These are phyloP conservation scores for Mucor indicus DNA, from an alignment of 371 early-diverging fungal genomes.

Conservation along the genomic window DNA sequence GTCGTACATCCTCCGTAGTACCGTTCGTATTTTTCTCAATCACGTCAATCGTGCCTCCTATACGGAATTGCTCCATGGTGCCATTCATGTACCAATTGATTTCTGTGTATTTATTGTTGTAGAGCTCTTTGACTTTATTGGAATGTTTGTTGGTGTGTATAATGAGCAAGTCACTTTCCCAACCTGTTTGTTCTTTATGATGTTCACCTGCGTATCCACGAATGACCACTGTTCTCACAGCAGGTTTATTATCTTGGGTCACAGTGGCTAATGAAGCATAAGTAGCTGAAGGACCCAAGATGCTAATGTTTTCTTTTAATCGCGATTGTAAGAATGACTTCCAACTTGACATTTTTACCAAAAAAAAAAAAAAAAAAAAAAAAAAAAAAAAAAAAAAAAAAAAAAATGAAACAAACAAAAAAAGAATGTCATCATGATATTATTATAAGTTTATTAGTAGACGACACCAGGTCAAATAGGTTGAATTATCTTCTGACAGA, in stretches of 20 bases:
- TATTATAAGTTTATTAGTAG: no score
- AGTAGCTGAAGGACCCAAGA: constrained; percentile 25
- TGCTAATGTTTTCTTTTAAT: constrained; percentile 35
- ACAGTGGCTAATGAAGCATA: constrained; percentile 44
- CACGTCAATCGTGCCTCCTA: constrained; percentile 18
- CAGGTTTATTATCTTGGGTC: constrained; percentile 31
- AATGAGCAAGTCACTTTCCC: constrained; percentile 38
- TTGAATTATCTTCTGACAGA: no score
- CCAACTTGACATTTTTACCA: neutral
- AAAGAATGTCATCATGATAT: no score
- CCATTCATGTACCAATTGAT: constrained; percentile 42
- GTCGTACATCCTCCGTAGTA: neutral
- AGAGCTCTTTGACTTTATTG: constrained; percentile 34
- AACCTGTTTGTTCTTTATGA: constrained; percentile 32
- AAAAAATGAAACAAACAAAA: no score
- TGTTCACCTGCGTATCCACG: constrained; percentile 48
- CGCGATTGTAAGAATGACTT: constrained; percentile 5
- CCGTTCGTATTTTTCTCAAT: neutral
- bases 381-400: no score
- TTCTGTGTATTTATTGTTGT: constrained; percentile 29
- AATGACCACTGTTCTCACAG: constrained; percentile 47
- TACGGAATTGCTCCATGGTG: constrained; percentile 37
- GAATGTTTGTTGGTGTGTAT: constrained; percentile 39
- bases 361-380: neutral
- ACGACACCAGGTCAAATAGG: no score